Base-by-base conservation (phyloP, 495 filamentous ascomycete species). In the Umbilicaria muhlenbergii region DNA sequence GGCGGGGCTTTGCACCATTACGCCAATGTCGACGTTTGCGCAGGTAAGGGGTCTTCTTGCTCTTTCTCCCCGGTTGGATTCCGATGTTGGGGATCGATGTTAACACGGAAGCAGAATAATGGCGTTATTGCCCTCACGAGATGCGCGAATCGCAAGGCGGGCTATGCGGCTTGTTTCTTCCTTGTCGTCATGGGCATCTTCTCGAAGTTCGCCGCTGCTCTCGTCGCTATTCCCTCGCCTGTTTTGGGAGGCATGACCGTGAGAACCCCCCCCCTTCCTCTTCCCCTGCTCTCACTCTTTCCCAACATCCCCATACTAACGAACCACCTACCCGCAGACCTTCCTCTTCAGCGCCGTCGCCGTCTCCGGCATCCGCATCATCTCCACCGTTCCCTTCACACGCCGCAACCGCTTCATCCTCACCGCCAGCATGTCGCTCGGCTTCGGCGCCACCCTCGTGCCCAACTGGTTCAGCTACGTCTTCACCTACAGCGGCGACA, bases 101-200 rank as follows among this genome's bases (percentile, higher is more conserved):
- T 34, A 2, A 51, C 49, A 6, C 78, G 78, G 40, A 79, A 86
- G 0, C 85, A 94, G 61, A 94, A 94, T 62, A 95, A 95, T 63
- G 78, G 86, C 50, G 88, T 95, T 44, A 93, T 95, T 48, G 80
- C 85, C 5, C 68, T 93, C 16, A 93, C 86, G 3, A 74, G 84
- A 16, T 94, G 87, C 58, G 87, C 87, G 0, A 95, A 91, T 60
- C 75, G 87, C 39, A 83, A 75, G 11, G 87, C 87, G 3, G 87
- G 87, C 11, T 94, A 86, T 55, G 73, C 60, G 41, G 68, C 63
- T 55, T 83, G 83, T 65, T 65, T 86, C 52, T 94, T 92, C 69
- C 69, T 94, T 15, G 61, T 94, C 42, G 57, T 94, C 56, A 86
- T 88, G 81, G 87, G 87, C 35, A 67, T 94, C 49, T 92, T 94